phyloP scores from a whole-genome alignment of 257 asterid species.

The Solanum habrochaites region DNA sequence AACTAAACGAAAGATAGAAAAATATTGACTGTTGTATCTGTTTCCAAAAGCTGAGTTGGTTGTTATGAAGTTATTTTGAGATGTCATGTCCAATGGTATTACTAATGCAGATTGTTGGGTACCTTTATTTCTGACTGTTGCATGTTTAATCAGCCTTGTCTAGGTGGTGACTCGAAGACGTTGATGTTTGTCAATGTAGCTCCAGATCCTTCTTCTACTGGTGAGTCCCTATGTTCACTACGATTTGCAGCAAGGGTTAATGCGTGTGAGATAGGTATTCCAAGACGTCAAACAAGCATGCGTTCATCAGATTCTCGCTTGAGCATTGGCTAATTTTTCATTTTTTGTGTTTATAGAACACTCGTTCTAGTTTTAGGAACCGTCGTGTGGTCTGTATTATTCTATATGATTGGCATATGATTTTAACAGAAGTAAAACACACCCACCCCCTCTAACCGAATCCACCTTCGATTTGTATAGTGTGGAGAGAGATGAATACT shows the following conservation, averaged over 20 bases:
- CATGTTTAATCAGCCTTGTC: constrained; percentile 62
- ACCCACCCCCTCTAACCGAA: constrained; percentile 32
- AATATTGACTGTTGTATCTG: neutral
- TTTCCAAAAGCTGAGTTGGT: neutral
- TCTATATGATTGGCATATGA: constrained; percentile 19
- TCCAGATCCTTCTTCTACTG: constrained; percentile 68
- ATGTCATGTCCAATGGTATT: neutral
- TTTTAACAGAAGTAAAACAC: constrained; percentile 10
- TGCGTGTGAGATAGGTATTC: constrained; percentile 90
- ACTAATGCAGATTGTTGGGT: neutral
- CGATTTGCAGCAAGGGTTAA: constrained; percentile 92
- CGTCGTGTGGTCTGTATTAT: constrained; percentile 20
- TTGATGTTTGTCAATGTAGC: constrained; percentile 89
- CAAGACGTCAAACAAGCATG: constrained; percentile 80
- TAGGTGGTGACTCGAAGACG: constrained; percentile 94
- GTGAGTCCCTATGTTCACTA: constrained; percentile 93
- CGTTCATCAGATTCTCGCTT: constrained; percentile 63
- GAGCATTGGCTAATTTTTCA: constrained; percentile 59
- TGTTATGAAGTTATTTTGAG: neutral
- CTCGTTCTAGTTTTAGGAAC: constrained; percentile 16
- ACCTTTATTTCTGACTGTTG: neutral
- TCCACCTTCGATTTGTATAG: constrained; percentile 50
- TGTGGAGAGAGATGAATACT: constrained; percentile 19
- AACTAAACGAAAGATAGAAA: neutral
- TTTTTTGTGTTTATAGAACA: neutral